Percentiles rank a stretch among this genome's conserved stretches.
phyloP scores from a whole-genome alignment of 352 stramenopile species.

The Phytopythium montanum region DNA sequence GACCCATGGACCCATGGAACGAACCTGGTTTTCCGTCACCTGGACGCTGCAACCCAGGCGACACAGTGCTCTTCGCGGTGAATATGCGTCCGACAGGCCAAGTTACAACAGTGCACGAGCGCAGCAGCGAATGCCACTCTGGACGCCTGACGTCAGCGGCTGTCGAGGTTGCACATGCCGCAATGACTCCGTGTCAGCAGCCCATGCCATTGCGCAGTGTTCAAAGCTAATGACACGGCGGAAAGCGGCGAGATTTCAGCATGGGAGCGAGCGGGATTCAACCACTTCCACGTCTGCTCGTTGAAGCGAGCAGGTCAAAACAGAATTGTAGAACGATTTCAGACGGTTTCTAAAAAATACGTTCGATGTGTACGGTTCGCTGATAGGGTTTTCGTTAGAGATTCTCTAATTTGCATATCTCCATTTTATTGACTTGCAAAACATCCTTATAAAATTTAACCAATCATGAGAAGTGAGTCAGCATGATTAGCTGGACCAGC shows the following conservation, averaged over 20 bases:
- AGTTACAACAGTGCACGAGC: neutral
- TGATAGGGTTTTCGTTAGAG: no score
- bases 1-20: neutral
- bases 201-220: no score
- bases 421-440: no score
- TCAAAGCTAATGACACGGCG: no score
- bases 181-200: neutral
- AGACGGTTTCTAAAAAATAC: neutral
- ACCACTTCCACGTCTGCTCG: no score
- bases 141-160: constrained; percentile 2
- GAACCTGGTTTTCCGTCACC: neutral
- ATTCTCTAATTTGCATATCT: no score
- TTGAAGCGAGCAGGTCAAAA: neutral
- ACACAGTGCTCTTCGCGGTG: neutral
- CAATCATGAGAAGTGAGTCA: no score
- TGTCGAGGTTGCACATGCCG: constrained; percentile 2
- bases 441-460: no score
- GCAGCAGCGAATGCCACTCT: neutral
- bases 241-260: no score
- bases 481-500: no score
- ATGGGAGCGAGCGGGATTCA: no score
- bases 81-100: neutral
- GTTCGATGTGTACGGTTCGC: no score
- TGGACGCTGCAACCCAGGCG: neutral
- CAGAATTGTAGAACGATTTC: constrained; percentile 2